phyloP scores from a whole-genome alignment of 805 yeast genomes.

The Cyberlindnera samutprakarnensis region DNA sequence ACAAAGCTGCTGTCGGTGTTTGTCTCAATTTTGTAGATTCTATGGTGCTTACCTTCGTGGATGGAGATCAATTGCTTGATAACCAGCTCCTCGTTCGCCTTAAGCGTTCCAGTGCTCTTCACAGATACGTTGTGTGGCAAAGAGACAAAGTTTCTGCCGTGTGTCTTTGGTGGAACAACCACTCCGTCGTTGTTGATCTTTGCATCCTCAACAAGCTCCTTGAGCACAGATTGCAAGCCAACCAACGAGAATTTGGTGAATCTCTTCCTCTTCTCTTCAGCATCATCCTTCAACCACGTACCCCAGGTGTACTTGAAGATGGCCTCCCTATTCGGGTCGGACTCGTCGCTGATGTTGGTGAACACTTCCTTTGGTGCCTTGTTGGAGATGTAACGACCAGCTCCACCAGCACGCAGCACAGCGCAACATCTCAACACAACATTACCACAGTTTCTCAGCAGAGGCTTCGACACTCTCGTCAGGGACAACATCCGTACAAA shows the following conservation, averaged over 20 bases:
- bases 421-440: no score
- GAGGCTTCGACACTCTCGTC: conserved; percentile 9
- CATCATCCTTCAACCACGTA: conserved; percentile 82
- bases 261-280: conserved; percentile 64
- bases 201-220: conserved; percentile 34
- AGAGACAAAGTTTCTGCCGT: conserved; percentile 32
- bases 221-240: conserved; percentile 56
- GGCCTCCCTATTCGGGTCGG: conserved; percentile 59
- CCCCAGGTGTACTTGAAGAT: conserved; percentile 95
- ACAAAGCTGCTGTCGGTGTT: conserved; percentile 55
- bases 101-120: conserved; percentile 35
- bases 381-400: conserved; percentile 24
- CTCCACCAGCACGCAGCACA: no score
- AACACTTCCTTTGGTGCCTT: conserved; percentile 26
- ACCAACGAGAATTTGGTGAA: conserved; percentile 74
- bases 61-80: conserved; percentile 72
- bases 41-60: conserved; percentile 92
- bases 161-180: conserved; percentile 28
- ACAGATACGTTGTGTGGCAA: conserved; percentile 42
- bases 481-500: conserved; percentile 17
- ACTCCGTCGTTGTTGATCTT: conserved; percentile 25
- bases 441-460: conserved; percentile 6
- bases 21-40: conserved; percentile 69
- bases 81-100: conserved; percentile 36
- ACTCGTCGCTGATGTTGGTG: conserved; percentile 51